Percentiles rank a stretch among this genome's conserved stretches.
Evolutionary conservation across 1,284 basidiomycete species (phyloP).

Genomic region (Chondrostereum purpureum): DNA sequence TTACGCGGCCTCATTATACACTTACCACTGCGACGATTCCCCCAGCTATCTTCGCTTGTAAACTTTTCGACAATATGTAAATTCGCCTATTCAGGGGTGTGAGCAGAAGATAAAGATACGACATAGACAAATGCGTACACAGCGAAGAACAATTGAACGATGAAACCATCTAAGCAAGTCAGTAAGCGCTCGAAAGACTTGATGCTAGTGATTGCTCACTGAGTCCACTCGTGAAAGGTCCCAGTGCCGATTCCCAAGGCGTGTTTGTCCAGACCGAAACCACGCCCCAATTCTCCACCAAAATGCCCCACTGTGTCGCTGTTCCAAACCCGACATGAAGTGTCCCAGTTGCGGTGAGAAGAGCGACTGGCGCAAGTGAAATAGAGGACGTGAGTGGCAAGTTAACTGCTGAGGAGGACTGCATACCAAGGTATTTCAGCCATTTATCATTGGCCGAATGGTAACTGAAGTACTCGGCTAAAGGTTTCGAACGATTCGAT

Average conservation of each 20-base stretch:
- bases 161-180: not conserved
- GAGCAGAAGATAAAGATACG: too few species aligned
- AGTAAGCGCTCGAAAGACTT: not conserved
- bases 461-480: constrained; percentile 1
- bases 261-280: not conserved
- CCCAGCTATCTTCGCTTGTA: not conserved
- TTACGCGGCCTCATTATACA: too few species aligned
- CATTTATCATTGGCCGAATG: not conserved
- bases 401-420: too few species aligned
- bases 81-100: too few species aligned
- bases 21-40: not conserved
- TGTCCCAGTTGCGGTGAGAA: not conserved
- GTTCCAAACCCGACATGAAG: constrained; percentile 3
- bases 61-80: not conserved
- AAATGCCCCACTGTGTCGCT: constrained; percentile 1
- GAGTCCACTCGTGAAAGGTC: constrained; percentile 3
- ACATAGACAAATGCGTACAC: not conserved
- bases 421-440: not conserved
- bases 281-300: constrained; percentile 1
- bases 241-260: constrained; percentile 2
- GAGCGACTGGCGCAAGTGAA: not conserved
- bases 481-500: not conserved
- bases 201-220: not conserved
- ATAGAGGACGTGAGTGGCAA: not conserved
- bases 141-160: not conserved